Evolutionary conservation across 441 rosid species (phyloP).

Genomic region (Bruguiera hainesii): DNA sequence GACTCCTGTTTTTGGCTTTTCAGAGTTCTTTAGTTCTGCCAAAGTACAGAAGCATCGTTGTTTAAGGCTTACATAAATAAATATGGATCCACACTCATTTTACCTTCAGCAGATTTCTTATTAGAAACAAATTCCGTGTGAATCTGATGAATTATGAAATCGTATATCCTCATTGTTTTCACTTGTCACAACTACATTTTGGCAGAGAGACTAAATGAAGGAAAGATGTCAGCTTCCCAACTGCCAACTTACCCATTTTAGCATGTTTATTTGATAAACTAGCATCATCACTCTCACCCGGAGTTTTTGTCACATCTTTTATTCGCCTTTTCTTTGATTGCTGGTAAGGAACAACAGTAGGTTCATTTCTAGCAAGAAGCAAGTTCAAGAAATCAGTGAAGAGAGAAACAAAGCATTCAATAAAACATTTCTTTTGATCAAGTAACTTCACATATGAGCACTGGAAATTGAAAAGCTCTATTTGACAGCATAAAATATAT

Average conservation of each 20-base stretch:
- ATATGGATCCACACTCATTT: constrained; percentile 37
- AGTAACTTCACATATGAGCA: no score
- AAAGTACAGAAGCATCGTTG: constrained; percentile 38
- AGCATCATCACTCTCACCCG: constrained; percentile 49
- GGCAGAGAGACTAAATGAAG: constrained; percentile 30
- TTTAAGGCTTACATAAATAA: constrained; percentile 41
- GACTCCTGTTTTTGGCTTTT: constrained; percentile 46
- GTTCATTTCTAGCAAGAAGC: constrained; percentile 44
- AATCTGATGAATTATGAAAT: constrained; percentile 42
- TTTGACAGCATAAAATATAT: no score
- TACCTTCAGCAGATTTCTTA: constrained; percentile 57
- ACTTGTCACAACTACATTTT: constrained; percentile 31
- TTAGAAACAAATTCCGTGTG: constrained; percentile 43
- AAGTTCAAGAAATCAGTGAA: constrained; percentile 26
- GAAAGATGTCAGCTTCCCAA: constrained; percentile 36
- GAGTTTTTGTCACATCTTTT: constrained; percentile 54
- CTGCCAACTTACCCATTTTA: constrained; percentile 42
- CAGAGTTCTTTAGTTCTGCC: constrained; percentile 43
- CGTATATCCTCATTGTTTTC: constrained; percentile 38
- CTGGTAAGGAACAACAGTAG: constrained; percentile 47
- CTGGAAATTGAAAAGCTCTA: no score
- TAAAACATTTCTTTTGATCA: no score
- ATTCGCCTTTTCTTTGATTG: constrained; percentile 87
- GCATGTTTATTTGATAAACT: constrained; percentile 47
- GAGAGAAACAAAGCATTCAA: not conserved